Evolutionary conservation across 352 stramenopile species (phyloP), one percentile per base, ranked within the genome.

Genomic region (Phytopythium sindhum): DNA sequence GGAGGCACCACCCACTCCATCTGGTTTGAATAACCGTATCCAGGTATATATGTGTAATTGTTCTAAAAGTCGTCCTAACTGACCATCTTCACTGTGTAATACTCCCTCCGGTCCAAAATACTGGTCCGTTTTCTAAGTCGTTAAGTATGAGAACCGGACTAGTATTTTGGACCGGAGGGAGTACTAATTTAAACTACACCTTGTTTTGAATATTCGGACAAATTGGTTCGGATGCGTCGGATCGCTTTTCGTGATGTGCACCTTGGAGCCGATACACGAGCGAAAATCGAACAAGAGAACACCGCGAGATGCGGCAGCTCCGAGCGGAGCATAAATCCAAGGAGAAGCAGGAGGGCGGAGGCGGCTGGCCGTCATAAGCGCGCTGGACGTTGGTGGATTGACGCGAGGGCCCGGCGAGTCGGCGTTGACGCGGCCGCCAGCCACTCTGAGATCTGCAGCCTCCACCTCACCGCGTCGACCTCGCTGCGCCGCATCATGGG

Each of bases 401-500:
- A 9, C 31, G 39, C 39, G 12, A 11, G 39, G 21, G 39, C 39
- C 17, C 39, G n/a, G 17, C 44, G n/a, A 3, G 4, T 11, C 42
- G 15, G 42, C 42, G 8, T 48, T 28, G 21, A 9, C 26, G 33
- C 33, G 33, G 33, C 33, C 33, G 24, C 24, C 26, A 55, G 26
- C 7, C 48, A 55, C 48, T 54, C 48, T 33, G 26, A 3, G 26
- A 55, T 37, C 26, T 33, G 26, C 48, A 14, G 48, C 48, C 26
- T 55, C 47, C 9, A 19, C 47, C 47, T 21, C 41, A 15, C 47
- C 17, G 7, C 47, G 12, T 35, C 41, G 41, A 48, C 44, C 44
- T 19, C n/a, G 44, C n/a, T n/a, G n/a, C 44, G 44, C 8, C n/a
- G 17, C 39, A 28, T 11, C 37, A 90, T 90, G 81, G 81, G 81